Evolutionary conservation across 2,329 filamentous ascomycete genomes (phyloP), one percentile per base, ranked within the genome.

Genomic region (Pseudodiploospora longispora): DNA sequence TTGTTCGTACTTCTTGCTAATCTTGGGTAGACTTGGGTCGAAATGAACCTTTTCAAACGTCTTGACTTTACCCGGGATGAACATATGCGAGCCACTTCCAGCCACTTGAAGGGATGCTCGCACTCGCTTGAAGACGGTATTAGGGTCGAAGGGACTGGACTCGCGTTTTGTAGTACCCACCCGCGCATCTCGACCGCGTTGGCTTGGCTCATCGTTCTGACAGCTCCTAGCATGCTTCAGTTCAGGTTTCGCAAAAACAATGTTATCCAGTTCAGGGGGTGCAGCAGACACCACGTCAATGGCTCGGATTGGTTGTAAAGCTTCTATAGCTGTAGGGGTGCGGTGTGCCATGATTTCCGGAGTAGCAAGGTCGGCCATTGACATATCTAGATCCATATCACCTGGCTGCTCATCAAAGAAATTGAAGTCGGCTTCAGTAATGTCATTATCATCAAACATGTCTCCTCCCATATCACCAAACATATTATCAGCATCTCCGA

Each of bases 381-480:
- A 42, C 19, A 60, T 53, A 27, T 66, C 64, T 35, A 72, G 46
- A 36, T 67, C 67, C 27, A 64, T 60, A 8, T 61, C 64, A 3
- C 60, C 68, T 3, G 74, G 70, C 28, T 74, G 65, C 48, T 84
- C 81, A 54, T 91, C 85, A 53, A 91, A 91, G 61, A 90, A 91
- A 58, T 78, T 87, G 59, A 91, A 91, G 57, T 93, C 87, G 5
- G 80, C 85, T 53, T 93, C 87, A 1, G 83, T 89, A n/a, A 91
- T 73, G 51, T 81, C 78, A 50, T 79, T 75, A n/a, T 81, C 77
- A n/a, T 75, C 80, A 62, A 87, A 87, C 52, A 83, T 76, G 51
- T 87, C 82, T 6, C 75, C 77, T 9, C 80, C 80, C 52, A 85
- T 71, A 43, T 86, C 83, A 19, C 75, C 82, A 55, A 87, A 86